Evolutionary conservation across 371 early-diverging fungal genomes (phyloP).

Genomic region (Apophysomyces trapeziformis): DNA sequence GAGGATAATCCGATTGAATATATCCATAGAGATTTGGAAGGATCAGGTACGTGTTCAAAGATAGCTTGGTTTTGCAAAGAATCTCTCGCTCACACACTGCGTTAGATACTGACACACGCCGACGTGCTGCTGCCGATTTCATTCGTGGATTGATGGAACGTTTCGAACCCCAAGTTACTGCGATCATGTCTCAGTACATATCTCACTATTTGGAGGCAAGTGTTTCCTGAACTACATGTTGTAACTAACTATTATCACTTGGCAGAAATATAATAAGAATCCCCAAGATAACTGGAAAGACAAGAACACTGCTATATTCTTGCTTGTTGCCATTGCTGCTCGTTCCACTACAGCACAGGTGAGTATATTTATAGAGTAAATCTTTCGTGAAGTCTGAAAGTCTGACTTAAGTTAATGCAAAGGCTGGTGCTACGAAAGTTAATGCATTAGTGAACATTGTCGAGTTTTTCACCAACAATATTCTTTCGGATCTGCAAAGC

Average conservation of each 20-base stretch:
- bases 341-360: constrained; percentile 64
- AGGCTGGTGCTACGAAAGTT: constrained; percentile 80
- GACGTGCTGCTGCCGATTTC: constrained; percentile 91
- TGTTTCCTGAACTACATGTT: background rate
- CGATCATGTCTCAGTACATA: constrained; percentile 81
- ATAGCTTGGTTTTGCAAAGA: background rate
- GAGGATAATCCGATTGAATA: constrained; percentile 96
- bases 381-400: background rate
- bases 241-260: background rate
- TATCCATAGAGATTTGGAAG: constrained; percentile 93
- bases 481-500: constrained; percentile 82
- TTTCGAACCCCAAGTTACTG: constrained; percentile 82
- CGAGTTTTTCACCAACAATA: constrained; percentile 82
- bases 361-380: background rate
- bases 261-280: constrained; percentile 70
- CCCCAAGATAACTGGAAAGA: constrained; percentile 88
- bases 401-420: constrained; percentile 20
- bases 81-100: background rate
- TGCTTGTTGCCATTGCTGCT: constrained; percentile 87
- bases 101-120: constrained; percentile 86
- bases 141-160: constrained; percentile 91
- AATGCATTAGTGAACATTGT: constrained; percentile 81
- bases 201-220: constrained; percentile 68
- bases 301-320: constrained; percentile 93
- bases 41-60: constrained; percentile 58